Percentiles rank a stretch among this genome's conserved stretches.
These are phyloP conservation scores for Pleodorina starrii DNA, from an alignment of 139 green algal genomes.

Conservation along the genomic window DNA sequence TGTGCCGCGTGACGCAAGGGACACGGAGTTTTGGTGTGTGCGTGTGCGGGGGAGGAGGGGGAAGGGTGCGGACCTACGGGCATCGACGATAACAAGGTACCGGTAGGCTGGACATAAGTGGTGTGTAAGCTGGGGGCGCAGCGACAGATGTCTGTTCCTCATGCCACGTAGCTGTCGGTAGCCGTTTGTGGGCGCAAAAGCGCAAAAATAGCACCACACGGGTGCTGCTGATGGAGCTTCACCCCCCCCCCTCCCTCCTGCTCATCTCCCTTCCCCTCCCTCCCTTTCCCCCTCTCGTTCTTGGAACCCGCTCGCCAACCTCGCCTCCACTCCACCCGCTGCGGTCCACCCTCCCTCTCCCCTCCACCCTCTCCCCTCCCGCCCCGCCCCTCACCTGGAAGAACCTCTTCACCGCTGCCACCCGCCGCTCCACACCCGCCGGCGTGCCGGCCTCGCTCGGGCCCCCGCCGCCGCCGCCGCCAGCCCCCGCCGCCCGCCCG, in stretches of 20 bases:
- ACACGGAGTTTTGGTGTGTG: not conserved
- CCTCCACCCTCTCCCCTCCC: not conserved
- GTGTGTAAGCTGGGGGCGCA: too few relatives aligned
- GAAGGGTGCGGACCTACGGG: too few relatives aligned
- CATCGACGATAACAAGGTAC: too few relatives aligned
- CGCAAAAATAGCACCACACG: too few relatives aligned
- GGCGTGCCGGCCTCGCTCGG: not conserved
- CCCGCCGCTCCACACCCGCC: slow-evolving; percentile 32
- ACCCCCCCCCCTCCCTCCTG: not conserved
- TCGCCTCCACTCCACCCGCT: too few relatives aligned
- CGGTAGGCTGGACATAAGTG: too few relatives aligned
- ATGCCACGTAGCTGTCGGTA: too few relatives aligned
- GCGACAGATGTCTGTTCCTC: too few relatives aligned
- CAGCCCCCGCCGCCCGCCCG: not conserved
- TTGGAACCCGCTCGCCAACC: too few relatives aligned
- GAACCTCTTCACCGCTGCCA: slow-evolving; percentile 61
- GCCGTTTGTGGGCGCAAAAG: too few relatives aligned
- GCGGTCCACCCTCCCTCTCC: not conserved
- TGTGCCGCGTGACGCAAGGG: not conserved
- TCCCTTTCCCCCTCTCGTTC: not conserved
- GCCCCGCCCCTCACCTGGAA: slow-evolving; percentile 50
- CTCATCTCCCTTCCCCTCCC: not conserved
- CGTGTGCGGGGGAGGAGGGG: not conserved
- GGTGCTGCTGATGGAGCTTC: too few relatives aligned
- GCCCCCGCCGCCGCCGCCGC: not conserved